phyloP scores from a whole-genome alignment of 345 rosid genomes.

The Euphorbia lathyris region DNA sequence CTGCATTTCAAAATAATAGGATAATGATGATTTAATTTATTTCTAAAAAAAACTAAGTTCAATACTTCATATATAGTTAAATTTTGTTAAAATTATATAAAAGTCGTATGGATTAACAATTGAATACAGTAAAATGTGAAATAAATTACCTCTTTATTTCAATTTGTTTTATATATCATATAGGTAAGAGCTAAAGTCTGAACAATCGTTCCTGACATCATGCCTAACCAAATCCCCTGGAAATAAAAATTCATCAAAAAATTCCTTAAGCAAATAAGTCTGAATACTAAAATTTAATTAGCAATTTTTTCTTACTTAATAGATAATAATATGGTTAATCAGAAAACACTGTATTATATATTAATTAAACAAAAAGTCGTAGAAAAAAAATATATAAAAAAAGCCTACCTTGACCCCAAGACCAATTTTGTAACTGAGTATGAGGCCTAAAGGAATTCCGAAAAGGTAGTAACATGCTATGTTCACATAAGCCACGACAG shows the following conservation, averaged over 20 bases:
- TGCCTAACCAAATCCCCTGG: slow-evolving; percentile 28
- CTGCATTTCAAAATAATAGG: slow-evolving; percentile 29
- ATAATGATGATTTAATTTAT: neutral
- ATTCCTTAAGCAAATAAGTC: too few relatives aligned
- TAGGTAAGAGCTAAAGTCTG: slow-evolving; percentile 21
- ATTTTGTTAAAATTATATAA: too few relatives aligned
- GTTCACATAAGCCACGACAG: slow-evolving; percentile 55
- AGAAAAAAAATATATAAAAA: neutral
- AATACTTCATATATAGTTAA: neutral
- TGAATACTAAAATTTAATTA: too few relatives aligned
- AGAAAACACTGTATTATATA: too few relatives aligned
- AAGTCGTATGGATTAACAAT: too few relatives aligned
- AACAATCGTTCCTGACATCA: slow-evolving; percentile 23
- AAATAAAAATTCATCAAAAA: neutral
- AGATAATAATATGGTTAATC: neutral
- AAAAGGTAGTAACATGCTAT: slow-evolving; percentile 57
- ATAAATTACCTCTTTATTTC: slow-evolving; percentile 29
- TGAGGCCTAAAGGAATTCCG: slow-evolving; percentile 58
- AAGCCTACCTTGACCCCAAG: slow-evolving; percentile 45
- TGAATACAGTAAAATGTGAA: neutral
- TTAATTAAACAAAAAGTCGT: neutral
- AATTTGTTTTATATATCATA: slow-evolving; percentile 26
- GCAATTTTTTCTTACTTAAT: neutral
- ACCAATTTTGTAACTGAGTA: slow-evolving; percentile 47
- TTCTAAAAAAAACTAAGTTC: too few relatives aligned